Percentiles rank a stretch among this genome's conserved stretches.
Evolutionary conservation across 192 early-diverging fungal genomes (phyloP).

Genomic region (Backusella morwellensis): DNA sequence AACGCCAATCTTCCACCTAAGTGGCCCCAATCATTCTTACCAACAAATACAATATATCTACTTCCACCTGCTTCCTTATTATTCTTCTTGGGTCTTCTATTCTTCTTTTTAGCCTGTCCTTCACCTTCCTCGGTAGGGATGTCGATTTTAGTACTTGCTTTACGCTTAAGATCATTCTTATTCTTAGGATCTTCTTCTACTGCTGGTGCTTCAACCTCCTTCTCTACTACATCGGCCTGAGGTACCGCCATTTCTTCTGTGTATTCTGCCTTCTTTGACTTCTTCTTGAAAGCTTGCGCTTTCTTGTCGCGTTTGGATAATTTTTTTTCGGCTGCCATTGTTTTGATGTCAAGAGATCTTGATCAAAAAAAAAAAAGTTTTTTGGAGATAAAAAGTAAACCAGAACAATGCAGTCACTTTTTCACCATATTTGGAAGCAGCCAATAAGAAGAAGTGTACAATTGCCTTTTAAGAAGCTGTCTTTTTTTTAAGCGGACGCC

Average conservation of each 20-base stretch:
- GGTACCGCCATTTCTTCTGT: slow-evolving; percentile 28
- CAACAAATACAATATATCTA: slow-evolving; percentile 61
- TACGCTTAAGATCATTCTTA: slow-evolving; percentile 8
- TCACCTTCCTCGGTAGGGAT: slow-evolving; percentile 1
- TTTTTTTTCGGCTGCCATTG: slow-evolving; percentile 42
- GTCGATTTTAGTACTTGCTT: slow-evolving; percentile 2
- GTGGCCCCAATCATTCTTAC: slow-evolving; percentile 21
- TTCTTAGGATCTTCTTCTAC: neutral
- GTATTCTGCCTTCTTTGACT: slow-evolving; percentile 41
- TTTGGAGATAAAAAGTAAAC: neutral
- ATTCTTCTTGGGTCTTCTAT: slow-evolving; percentile 27
- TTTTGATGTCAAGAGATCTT: neutral
- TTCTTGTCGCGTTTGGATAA: slow-evolving; percentile 52
- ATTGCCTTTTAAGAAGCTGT: too few species aligned
- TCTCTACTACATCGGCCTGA: slow-evolving; percentile 35
- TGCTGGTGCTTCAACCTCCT: slow-evolving; percentile 2
- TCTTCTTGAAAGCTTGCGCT: slow-evolving; percentile 42
- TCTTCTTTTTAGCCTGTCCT: slow-evolving; percentile 13
- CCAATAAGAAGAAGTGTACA: too few species aligned
- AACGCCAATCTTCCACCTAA: neutral
- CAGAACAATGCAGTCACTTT: neutral
- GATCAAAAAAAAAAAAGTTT: neutral
- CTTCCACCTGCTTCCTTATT: slow-evolving; percentile 20
- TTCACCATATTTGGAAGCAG: neutral
- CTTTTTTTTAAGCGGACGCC: too few species aligned